These are phyloP conservation scores for Fusarium pilosicola DNA, from an alignment of 2,329 filamentous ascomycete genomes.

Conservation along the genomic window DNA sequence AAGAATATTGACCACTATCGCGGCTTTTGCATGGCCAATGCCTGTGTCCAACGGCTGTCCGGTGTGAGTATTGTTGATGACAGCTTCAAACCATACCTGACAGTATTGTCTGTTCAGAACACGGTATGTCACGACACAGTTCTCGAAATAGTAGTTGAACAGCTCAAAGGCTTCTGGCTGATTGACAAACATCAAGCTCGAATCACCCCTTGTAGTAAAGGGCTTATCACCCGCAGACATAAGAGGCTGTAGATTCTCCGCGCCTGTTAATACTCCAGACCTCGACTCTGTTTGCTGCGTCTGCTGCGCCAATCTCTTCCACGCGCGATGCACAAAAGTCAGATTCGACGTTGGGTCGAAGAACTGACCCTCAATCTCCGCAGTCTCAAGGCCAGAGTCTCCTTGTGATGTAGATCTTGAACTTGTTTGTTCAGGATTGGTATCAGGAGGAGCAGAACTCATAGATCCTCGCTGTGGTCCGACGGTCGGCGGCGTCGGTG, in stretches of 20 bases:
- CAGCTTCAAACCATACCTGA: constrained; percentile 57
- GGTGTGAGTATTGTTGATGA: constrained; percentile 51
- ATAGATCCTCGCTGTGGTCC: not conserved
- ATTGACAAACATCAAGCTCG: constrained; percentile 51
- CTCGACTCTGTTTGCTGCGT: constrained; percentile 41
- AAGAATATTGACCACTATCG: constrained; percentile 60
- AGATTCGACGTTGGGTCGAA: constrained; percentile 62
- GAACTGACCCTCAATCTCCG: constrained; percentile 63
- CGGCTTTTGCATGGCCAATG: constrained; percentile 56
- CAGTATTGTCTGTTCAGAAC: constrained; percentile 66
- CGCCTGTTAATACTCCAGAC: constrained; percentile 21
- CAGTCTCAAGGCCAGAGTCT: constrained; percentile 58
- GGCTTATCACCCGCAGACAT: constrained; percentile 60
- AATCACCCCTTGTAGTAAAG: constrained; percentile 48
- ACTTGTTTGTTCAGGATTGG: not conserved
- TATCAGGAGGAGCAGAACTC: constrained; percentile 22
- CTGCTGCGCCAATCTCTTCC: constrained; percentile 59
- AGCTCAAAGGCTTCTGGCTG: constrained; percentile 49
- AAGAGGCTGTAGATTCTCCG: constrained; percentile 54
- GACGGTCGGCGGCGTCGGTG: constrained; percentile 48
- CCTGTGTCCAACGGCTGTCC: constrained; percentile 51
- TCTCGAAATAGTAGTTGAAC: constrained; percentile 67
- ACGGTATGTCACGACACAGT: constrained; percentile 68
- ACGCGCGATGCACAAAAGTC: constrained; percentile 63
- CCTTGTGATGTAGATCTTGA: constrained; percentile 26